Conservation (phyloP, 768 basidiomycete genomes). For the Boletus tomentosulus region DNA sequence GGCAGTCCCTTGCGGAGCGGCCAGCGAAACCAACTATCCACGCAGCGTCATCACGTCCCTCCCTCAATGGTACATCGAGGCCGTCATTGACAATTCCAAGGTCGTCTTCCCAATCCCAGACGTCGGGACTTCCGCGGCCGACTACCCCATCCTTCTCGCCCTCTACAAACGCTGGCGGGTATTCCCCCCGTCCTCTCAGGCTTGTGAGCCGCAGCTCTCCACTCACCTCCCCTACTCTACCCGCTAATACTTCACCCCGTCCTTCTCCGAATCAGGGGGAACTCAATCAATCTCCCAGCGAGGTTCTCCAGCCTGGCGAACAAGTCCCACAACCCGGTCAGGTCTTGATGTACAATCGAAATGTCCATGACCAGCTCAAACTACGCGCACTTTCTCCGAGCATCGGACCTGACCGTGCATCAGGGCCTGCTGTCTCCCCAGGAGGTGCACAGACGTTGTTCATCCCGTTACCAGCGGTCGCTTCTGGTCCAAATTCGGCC, state of each 20-base stretch:
- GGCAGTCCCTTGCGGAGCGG: conserved; percentile 9
- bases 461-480: conserved; percentile 3
- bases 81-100: conserved; percentile 27
- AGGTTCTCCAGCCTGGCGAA: conserved; percentile 20
- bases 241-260: background rate
- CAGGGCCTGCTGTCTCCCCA: conserved; percentile 12
- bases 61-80: conserved; percentile 16
- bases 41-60: conserved; percentile 12
- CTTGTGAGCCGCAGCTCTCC: conserved; percentile 21
- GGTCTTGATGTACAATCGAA: conserved; percentile 31
- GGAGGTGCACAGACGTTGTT: conserved; percentile 21
- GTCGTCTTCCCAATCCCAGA: conserved; percentile 14
- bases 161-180: conserved; percentile 1
- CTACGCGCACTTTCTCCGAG: conserved; percentile 15
- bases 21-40: conserved; percentile 10
- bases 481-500: conserved; percentile 9
- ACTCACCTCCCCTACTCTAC: conserved; percentile 1
- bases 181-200: conserved; percentile 25
- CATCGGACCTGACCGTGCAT: conserved; percentile 5
- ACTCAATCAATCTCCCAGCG: conserved; percentile 8
- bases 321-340: conserved; percentile 22
- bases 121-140: conserved; percentile 18
- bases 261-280: conserved; percentile 5
- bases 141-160: conserved; percentile 16
- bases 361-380: conserved; percentile 33